Evolutionary conservation across 2,329 filamentous ascomycete genomes (phyloP), one percentile per base, ranked within the genome.

Genomic region (Periconia digitata): DNA sequence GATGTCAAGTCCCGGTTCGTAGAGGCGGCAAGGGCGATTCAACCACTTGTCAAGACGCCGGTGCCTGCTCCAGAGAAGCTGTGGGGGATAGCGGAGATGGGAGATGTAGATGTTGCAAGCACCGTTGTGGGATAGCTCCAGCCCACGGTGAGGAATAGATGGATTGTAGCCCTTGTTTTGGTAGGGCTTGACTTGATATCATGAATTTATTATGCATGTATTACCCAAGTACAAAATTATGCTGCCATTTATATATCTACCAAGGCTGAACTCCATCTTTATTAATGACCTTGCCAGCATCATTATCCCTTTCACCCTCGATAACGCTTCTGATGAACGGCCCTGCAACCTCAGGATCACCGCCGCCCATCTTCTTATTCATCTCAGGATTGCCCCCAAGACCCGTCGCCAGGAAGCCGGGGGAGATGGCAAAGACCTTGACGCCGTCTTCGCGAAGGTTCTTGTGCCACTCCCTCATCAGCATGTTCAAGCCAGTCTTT

Each of bases 401-500:
- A 13, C 64, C 65, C 1, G 74, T 77, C 2, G 72, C 74, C 41
- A 76, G 60, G 34, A 76, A 67, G 0, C 75, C 76, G 0, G 76
- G 75, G 40, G 63, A 66, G 4, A 76, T 65, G 5, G 56, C 60
- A 54, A 72, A 78, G 2, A 78, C 72, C 56, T 16, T 70, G 47
- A 21, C 59, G 2, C 50, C 53, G 46, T 56, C 53, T n/a, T 42
- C 42, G 8, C 49, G 41, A 18, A 56, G 38, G 15, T 39, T 43
- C 6, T 37, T 35, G 15, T 49, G 13, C 75, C 77, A 81, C 12
- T 76, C 69, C 32, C 75, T 54, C 70, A 75, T 75, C 51, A 77
- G 17, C 62, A 78, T 79, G 38, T 75, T 78, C 52, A 79, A 44
- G 0, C 69, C 76, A 2, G 71, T 65, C 59, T 78, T 78, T 40